Evolutionary conservation across 1,284 basidiomycete species (phyloP).

Genomic region (Ganoderma lingzhi): DNA sequence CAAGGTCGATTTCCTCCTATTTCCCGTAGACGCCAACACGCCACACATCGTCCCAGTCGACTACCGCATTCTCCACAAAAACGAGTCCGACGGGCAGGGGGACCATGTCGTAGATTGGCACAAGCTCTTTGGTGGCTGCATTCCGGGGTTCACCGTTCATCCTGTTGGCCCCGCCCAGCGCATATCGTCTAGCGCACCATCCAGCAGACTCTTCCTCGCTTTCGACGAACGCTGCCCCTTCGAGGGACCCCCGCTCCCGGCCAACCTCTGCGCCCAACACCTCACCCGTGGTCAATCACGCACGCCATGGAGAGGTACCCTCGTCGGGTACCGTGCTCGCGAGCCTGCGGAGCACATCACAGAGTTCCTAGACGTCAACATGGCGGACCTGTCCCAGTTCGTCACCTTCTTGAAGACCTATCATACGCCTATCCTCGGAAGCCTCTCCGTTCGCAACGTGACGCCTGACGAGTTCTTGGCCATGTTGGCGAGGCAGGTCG

Average conservation of each 20-base stretch:
- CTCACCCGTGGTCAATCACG: slow-evolving; percentile 8
- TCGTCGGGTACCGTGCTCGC: slow-evolving; percentile 20
- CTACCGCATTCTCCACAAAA: neutral
- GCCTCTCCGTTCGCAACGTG: neutral
- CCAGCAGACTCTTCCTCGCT: slow-evolving; percentile 20
- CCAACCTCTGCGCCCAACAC: slow-evolving; percentile 14
- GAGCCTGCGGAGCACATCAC: slow-evolving; percentile 11
- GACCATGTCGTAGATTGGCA: neutral
- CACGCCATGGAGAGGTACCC: slow-evolving; percentile 13
- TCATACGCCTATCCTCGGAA: neutral
- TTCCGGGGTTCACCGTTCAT: neutral
- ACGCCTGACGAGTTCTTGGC: too few species aligned
- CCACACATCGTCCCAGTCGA: slow-evolving; percentile 7
- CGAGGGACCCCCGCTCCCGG: slow-evolving; percentile 4
- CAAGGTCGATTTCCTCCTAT: slow-evolving; percentile 9
- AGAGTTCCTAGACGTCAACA: slow-evolving; percentile 22
- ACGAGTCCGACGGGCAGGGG: neutral
- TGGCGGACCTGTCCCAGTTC: slow-evolving; percentile 20
- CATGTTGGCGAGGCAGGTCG: too few species aligned
- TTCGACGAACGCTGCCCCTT: slow-evolving; percentile 14
- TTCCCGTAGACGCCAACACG: slow-evolving; percentile 1
- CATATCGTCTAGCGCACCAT: neutral
- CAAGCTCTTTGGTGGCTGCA: neutral
- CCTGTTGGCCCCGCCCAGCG: neutral
- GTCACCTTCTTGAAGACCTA: slow-evolving; percentile 7